Base-by-base conservation (phyloP, 352 stramenopile genomes). In the Phytophthora multivora region DNA sequence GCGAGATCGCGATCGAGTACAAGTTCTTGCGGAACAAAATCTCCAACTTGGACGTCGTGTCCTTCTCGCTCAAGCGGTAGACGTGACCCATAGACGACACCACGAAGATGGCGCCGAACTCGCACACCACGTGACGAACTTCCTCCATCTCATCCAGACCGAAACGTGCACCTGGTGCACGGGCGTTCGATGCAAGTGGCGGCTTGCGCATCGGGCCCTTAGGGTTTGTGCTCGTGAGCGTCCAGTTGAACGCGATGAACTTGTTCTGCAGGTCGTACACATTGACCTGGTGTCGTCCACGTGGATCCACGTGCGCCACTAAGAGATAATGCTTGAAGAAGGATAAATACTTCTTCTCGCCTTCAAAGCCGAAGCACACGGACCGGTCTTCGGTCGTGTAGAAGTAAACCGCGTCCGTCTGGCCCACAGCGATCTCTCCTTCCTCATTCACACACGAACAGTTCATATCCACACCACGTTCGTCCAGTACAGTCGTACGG, bases 21-120 rank as follows among this genome's bases (percentile, higher is more conserved):
- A 99, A 68, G 71, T 99, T 98, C 70, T 99, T 98, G 51, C 96
- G 86, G 51, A 98, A 98, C 15, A 99, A 73, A 19, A 98, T 95
- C 63, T 97, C 90, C 5, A 99, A 76, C 75, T 99, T 99, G 15
- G 97, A 98, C 16, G 85, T 86, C 31, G 96, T 99, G 58, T 95
- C 83, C 67, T 98, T 98, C 65, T 99, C 97, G 13, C 82, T 96
- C 40, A 99, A 76, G 5, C 91, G 89, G 58, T 98, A 97, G 36
- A 98, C 84, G 42, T 91, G 84, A 0, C 87, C 87, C 50, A 91
- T 83, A 15, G 82, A 93, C 23, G 86, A 94, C 12, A 93, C 83
- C 39, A 96, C 87, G 36, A 96, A 96, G 63, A 96, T 93, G 3
- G 87, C 83, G 12, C 87, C 87, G 51, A 94, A 96, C 49, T 96